phyloP scores from a whole-genome alignment of 164 flowering plant genomes.

The Vitis cinerea region DNA sequence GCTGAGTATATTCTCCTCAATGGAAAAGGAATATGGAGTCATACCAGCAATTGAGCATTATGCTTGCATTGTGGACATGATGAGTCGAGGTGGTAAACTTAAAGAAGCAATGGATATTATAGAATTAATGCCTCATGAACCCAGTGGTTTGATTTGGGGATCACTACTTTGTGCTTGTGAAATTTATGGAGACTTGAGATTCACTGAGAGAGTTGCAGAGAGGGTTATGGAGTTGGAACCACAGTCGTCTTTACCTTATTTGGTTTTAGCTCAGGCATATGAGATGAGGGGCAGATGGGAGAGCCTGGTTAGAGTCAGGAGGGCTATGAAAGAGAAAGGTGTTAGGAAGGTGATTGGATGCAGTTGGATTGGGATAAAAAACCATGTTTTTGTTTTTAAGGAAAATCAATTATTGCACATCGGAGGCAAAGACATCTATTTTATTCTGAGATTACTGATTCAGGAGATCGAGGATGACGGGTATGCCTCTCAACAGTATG shows the following conservation, averaged over 20 bases:
- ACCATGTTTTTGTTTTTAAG: slow-evolving; percentile 29
- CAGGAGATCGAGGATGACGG: slow-evolving; percentile 29
- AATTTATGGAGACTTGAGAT: slow-evolving; percentile 33
- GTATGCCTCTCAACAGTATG: slow-evolving; percentile 8
- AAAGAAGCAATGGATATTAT: slow-evolving; percentile 39
- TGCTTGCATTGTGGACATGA: slow-evolving; percentile 43
- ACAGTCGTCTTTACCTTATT: slow-evolving; percentile 39
- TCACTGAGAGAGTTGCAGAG: slow-evolving; percentile 48
- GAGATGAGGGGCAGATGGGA: slow-evolving; percentile 61
- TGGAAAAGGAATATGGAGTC: slow-evolving; percentile 51
- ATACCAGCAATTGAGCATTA: slow-evolving; percentile 49
- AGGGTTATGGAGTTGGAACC: slow-evolving; percentile 46
- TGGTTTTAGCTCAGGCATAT: slow-evolving; percentile 43
- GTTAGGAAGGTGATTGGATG: slow-evolving; percentile 33
- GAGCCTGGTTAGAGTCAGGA: slow-evolving; percentile 46
- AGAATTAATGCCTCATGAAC: slow-evolving; percentile 40
- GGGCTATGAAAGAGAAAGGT: slow-evolving; percentile 36
- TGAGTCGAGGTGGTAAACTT: slow-evolving; percentile 46
- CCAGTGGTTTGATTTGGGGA: slow-evolving; percentile 34
- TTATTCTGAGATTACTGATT: slow-evolving; percentile 29
- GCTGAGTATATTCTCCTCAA: slow-evolving; percentile 36
- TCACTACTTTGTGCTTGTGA: slow-evolving; percentile 40
- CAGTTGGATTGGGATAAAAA: slow-evolving; percentile 54
- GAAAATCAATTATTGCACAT: slow-evolving; percentile 31
- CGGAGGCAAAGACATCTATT: slow-evolving; percentile 33